Conservation (phyloP, 106 monocot genomes). For the Apostasia ramifera region DNA sequence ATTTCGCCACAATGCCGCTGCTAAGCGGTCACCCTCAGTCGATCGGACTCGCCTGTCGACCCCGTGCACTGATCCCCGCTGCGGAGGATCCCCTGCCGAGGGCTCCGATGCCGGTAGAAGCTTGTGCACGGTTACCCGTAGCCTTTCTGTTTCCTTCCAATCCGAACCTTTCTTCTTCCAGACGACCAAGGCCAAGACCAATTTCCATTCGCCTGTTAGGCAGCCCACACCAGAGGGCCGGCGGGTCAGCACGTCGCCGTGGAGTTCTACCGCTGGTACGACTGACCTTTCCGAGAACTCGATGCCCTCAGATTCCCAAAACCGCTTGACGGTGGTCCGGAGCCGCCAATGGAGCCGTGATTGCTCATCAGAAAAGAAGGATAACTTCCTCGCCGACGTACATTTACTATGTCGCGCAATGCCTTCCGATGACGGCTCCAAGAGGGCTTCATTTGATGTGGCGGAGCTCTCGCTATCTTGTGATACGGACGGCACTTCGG, state of each 20-base stretch:
- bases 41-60: conserved; percentile 12
- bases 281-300: conserved; percentile 17
- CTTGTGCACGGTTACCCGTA: conserved; percentile 35
- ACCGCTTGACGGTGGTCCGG: conserved; percentile 46
- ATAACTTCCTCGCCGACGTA: conserved; percentile 25
- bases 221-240: conserved; percentile 36
- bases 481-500: conserved; percentile 57
- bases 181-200: conserved; percentile 35
- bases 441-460: conserved; percentile 33
- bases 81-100: background rate
- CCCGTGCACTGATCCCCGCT: background rate
- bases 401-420: conserved; percentile 38
- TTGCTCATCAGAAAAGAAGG: conserved; percentile 34
- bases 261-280: conserved; percentile 5
- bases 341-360: conserved; percentile 35
- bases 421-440: conserved; percentile 25
- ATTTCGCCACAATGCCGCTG: conserved; percentile 6
- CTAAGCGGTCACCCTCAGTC: conserved; percentile 31
- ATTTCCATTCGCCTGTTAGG: conserved; percentile 19
- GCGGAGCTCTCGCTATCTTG: conserved; percentile 34
- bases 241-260: conserved; percentile 5
- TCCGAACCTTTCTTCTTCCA: conserved; percentile 50
- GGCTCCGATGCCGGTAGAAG: conserved; percentile 16
- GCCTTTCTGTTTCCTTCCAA: conserved; percentile 73
- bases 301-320: conserved; percentile 15